Conservation (phyloP, 306 rosid genomes). For the Prunus fruticosa region DNA sequence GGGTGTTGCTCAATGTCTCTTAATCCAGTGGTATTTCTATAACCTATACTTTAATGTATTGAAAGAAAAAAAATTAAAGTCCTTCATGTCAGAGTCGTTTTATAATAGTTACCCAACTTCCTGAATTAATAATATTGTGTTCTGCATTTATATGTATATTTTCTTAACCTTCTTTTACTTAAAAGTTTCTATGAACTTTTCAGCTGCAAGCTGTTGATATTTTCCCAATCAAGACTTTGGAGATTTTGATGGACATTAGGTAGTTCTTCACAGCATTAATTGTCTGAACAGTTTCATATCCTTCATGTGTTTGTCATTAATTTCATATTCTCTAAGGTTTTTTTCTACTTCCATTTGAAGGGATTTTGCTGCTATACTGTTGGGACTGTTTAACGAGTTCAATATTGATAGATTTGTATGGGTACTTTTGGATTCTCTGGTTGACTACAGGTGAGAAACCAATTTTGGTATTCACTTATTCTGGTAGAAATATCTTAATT, state of each 20-base stretch:
- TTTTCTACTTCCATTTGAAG: constrained; percentile 38
- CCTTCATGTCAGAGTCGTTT: not conserved
- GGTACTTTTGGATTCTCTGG: constrained; percentile 71
- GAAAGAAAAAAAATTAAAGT: not conserved
- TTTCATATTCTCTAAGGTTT: constrained; percentile 18
- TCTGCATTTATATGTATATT: not conserved
- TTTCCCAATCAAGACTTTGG: constrained; percentile 68
- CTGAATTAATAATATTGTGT: not conserved
- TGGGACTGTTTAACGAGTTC: constrained; percentile 66
- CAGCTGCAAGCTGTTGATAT: constrained; percentile 68
- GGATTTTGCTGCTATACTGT: constrained; percentile 57
- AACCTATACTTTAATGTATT: not conserved
- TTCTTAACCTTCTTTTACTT: constrained; percentile 19
- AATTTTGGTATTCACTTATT: constrained; percentile 12
- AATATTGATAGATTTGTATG: constrained; percentile 65
- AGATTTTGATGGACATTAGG: constrained; percentile 69
- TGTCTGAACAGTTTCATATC: constrained; percentile 10
- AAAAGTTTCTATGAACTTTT: constrained; percentile 19
- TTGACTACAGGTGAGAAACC: constrained; percentile 63
- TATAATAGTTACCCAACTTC: not conserved
- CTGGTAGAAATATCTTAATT: not conserved
- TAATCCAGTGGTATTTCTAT: not conserved
- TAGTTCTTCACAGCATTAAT: constrained; percentile 25
- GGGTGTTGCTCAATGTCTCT: not conserved
- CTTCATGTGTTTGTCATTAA: constrained; percentile 8